Conservation (phyloP, 2,329 filamentous ascomycete species). For the Aspergillus novoparasiticus region DNA sequence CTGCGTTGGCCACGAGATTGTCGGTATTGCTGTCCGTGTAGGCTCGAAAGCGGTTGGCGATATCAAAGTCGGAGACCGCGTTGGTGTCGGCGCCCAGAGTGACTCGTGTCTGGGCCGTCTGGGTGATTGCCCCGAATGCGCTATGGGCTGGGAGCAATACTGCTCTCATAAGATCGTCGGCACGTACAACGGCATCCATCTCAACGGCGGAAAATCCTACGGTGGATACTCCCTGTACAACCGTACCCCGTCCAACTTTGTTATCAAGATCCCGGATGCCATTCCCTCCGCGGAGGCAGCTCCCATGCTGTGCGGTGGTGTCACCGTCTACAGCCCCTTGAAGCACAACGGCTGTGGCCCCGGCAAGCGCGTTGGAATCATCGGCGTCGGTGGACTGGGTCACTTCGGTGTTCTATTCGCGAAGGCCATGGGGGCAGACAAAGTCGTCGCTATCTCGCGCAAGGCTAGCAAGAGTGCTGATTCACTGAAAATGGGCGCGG, state of each 20-base stretch:
- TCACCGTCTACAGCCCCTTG: conserved; percentile 73
- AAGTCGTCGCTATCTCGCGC: conserved; percentile 60
- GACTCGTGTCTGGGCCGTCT: conserved; percentile 53
- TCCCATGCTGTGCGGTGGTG: conserved; percentile 77
- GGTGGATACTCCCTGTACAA: conserved; percentile 66
- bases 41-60: conserved; percentile 45
- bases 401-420: conserved; percentile 74
- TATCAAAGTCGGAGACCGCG: conserved; percentile 39
- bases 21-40: conserved; percentile 61
- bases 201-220: conserved; percentile 63
- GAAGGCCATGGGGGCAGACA: conserved; percentile 70
- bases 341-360: conserved; percentile 69
- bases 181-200: conserved; percentile 36
- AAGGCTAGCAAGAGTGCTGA: conserved; percentile 54
- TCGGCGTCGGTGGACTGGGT: conserved; percentile 73
- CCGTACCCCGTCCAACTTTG: conserved; percentile 61
- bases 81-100: conserved; percentile 63
- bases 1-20: conserved; percentile 67
- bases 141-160: conserved; percentile 43
- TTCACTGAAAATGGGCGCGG: conserved; percentile 58
- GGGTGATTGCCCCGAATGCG: conserved; percentile 57
- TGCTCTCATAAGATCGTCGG: conserved; percentile 33
- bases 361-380: conserved; percentile 71
- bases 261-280: conserved; percentile 58
- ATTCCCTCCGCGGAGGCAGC: conserved; percentile 57